Evolutionary conservation across 2,329 filamentous ascomycete species (phyloP), one percentile per base, ranked within the genome.

Genomic region (Claviceps sorghi): DNA sequence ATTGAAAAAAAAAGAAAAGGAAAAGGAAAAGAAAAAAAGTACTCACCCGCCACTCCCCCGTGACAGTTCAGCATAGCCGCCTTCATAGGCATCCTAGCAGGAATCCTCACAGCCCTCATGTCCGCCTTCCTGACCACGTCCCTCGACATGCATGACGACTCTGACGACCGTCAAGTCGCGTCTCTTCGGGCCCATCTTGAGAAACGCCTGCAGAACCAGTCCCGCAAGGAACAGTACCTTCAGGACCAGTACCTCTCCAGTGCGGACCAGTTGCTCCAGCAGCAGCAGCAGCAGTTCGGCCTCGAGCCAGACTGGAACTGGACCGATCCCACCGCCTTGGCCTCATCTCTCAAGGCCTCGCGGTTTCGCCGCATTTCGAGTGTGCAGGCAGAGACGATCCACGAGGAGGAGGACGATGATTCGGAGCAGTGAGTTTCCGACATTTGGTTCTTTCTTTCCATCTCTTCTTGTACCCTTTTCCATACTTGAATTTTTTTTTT

Each of bases 351-450:
- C 19, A 50, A 45, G 7, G 21, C 21, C 6, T 21, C 48, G 29
- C 64, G 69, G 10, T 65, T 71, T 52, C 67, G 69, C 50, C 66
- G 70, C 48, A 67, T 68, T 4, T 67, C 71, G 49, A 76, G 76
- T 1, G 62, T 87, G 19, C 66, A 84, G 44, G 74, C 76, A 30
- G 80, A 84, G 62, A 84, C 80, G 0, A 88, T 88, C 56, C 74
- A 84, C 53, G 84, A 86, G 64, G 83, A 88, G 63, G 84, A 88
- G 62, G 82, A 84, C 50, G 43, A 45, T 45, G 83, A 85, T 62
- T 79, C 74, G 22, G 75, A 74, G 42, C 50, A 59, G 46, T 64
- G 50, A 59, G 4, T n/a, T 8, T 38, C 4, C 36, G 5, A 38
- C 4, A 15, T 15, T 36, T 10, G 34, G 10, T 2, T 41, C 4